Base-by-base conservation (phyloP, 345 rosid genomes). In the Citropsis articulata region DNA sequence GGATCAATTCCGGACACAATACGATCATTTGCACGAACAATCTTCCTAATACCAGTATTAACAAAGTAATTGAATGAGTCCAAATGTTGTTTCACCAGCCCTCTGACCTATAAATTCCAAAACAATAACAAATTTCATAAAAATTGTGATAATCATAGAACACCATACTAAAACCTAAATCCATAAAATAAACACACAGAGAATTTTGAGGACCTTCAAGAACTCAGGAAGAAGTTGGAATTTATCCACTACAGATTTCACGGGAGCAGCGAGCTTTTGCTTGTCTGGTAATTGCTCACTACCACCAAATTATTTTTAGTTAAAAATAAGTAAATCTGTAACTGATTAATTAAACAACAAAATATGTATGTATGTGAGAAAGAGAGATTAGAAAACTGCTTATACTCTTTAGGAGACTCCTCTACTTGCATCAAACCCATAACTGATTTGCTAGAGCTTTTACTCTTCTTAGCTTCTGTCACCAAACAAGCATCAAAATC, bases 1-100 rank as follows among this genome's bases (percentile, higher is more conserved):
- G 94, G 94, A 69, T 91, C 91, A 0, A 78, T 60, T 55, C 66
- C 66, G 6, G 94, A 88, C 14, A 78, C 85, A 50, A 95, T 89
- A 7, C 75, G 85, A 77, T 83, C 83, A 86, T 93, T 95, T 30
- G 98, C 98, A 28, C 90, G 89, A 42, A 92, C 94, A 72, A 95
- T 93, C 88, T 93, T 95, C 81, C 90, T 89, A 12, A 95, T 95
- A 24, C 94, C 98, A 0, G 84, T 81, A 75, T 92, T 86, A 27
- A 92, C 83, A 69, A 95, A 93, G 81, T 93, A 93, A 85, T 93
- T 95, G 64, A 92, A 92, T 0, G 99, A 95, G 84, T 93, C 97
- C 78, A 95, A 71, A 72, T 92, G 99, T 69, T 95, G 97, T 91
- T 92, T 95, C 90, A 95, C 99, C 72, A 93, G 83, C 69, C 99